phyloP scores from a whole-genome alignment of 176 grass and related monocot species.

The Musa itinerans region DNA sequence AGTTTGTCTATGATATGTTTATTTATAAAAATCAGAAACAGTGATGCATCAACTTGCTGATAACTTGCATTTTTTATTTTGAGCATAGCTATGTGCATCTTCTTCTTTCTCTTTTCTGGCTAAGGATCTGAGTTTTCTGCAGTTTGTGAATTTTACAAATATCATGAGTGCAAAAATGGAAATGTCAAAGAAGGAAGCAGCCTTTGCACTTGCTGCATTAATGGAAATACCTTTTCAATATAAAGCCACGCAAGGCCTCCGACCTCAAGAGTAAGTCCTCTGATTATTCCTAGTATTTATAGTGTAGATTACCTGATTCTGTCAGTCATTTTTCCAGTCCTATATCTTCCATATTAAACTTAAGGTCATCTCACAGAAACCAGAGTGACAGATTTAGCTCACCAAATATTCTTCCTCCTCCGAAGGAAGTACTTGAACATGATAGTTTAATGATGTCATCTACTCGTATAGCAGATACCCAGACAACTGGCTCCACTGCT shows the following conservation, averaged over 20 bases:
- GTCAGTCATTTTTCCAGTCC: not conserved
- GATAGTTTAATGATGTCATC: slow-evolving; percentile 41
- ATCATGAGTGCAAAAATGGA: slow-evolving; percentile 74
- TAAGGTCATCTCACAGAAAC: slow-evolving; percentile 28
- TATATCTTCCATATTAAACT: slow-evolving; percentile 1
- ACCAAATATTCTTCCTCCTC: slow-evolving; percentile 69
- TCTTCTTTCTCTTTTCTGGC: slow-evolving; percentile 9
- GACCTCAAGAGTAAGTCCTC: slow-evolving; percentile 38
- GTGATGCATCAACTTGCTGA: not conserved
- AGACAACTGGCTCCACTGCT: slow-evolving; percentile 24
- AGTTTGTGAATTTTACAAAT: slow-evolving; percentile 95
- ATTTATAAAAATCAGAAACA: not conserved
- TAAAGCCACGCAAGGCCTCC: slow-evolving; percentile 70
- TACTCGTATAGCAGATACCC: slow-evolving; percentile 23
- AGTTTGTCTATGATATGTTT: not conserved
- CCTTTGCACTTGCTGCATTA: slow-evolving; percentile 82
- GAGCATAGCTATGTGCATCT: not conserved
- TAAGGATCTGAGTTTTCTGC: slow-evolving; percentile 14
- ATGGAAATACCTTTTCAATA: slow-evolving; percentile 98
- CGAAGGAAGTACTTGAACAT: slow-evolving; percentile 46
- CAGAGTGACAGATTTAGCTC: slow-evolving; percentile 24
- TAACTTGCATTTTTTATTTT: not conserved
- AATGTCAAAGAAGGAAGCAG: slow-evolving; percentile 74
- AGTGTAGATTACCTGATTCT: not conserved
- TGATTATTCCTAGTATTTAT: slow-evolving; percentile 9